Evolutionary conservation across 2,329 filamentous ascomycete species (phyloP).

Genomic region (Arthroderma sp.): DNA sequence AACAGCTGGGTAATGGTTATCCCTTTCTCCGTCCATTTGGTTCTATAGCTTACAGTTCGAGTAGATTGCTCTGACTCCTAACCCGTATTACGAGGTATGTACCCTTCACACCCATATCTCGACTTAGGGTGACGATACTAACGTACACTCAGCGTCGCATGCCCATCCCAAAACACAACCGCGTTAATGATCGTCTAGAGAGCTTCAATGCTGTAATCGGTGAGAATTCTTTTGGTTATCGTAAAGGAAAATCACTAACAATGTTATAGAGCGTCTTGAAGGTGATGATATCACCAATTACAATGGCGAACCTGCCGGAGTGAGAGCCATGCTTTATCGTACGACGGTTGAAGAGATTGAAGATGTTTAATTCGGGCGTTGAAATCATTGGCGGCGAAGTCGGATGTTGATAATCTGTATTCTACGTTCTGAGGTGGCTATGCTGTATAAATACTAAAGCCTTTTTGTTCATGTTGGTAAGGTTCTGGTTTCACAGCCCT

Average conservation of each 20-base stretch:
- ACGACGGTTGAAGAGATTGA: not conserved
- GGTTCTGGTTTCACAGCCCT: too few species aligned
- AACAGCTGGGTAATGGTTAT: not conserved
- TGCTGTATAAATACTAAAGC: not conserved
- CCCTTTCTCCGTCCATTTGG: not conserved
- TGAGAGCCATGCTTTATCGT: constrained; percentile 6
- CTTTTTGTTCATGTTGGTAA: not conserved
- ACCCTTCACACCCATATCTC: not conserved
- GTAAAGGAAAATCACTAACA: not conserved
- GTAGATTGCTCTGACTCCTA: not conserved
- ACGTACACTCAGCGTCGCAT: not conserved
- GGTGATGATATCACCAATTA: not conserved
- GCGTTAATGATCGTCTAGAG: constrained; percentile 8
- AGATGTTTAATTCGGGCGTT: not conserved
- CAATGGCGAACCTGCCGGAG: not conserved
- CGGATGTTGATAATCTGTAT: not conserved
- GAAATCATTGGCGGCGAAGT: not conserved
- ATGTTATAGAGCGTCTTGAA: constrained; percentile 5
- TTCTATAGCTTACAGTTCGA: not conserved
- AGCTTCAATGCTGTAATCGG: constrained; percentile 10
- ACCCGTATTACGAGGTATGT: constrained; percentile 5
- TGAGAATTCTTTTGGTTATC: not conserved
- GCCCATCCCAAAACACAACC: not conserved
- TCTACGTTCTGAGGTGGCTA: not conserved
- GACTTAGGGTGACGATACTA: not conserved